Evolutionary conservation across 1,284 basidiomycete species (phyloP).

Genomic region (Leccinum subspadiceum): DNA sequence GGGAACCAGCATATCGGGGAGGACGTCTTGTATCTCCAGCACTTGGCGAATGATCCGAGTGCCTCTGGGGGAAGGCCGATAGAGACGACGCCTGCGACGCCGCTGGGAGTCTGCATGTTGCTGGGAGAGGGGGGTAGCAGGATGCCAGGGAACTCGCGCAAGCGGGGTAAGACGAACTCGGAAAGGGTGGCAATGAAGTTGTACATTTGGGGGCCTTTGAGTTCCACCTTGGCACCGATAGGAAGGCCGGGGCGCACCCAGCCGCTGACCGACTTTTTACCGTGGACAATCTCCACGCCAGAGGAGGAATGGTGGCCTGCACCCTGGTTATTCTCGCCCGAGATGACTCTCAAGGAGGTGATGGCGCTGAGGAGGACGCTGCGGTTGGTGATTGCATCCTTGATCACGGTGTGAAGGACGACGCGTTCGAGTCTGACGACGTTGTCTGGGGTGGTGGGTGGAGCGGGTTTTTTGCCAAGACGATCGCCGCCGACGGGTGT

Average conservation of each 20-base stretch:
- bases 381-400: slow-evolving; percentile 76
- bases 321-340: slow-evolving; percentile 74
- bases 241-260: slow-evolving; percentile 76
- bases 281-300: slow-evolving; percentile 81
- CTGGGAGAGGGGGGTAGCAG: slow-evolving; percentile 65
- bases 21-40: too few relatives aligned
- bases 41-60: slow-evolving; percentile 72
- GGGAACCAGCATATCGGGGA: too few relatives aligned
- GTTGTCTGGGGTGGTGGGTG: slow-evolving; percentile 62
- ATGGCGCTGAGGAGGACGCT: slow-evolving; percentile 80
- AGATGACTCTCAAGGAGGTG: slow-evolving; percentile 85
- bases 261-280: slow-evolving; percentile 78
- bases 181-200: slow-evolving; percentile 87
- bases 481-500: slow-evolving; percentile 73
- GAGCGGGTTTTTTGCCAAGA: slow-evolving; percentile 62
- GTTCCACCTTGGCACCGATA: slow-evolving; percentile 80
- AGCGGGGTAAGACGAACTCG: slow-evolving; percentile 92
- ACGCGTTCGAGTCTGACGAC: slow-evolving; percentile 81
- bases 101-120: slow-evolving; percentile 66
- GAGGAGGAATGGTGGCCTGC: slow-evolving; percentile 66
- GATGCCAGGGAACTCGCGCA: slow-evolving; percentile 89
- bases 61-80: slow-evolving; percentile 85
- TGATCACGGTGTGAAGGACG: slow-evolving; percentile 81
- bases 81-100: slow-evolving; percentile 83
- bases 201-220: slow-evolving; percentile 91